These are phyloP conservation scores for Testicularia cyperi DNA, from an alignment of 1,284 basidiomycete genomes.

Conservation along the genomic window DNA sequence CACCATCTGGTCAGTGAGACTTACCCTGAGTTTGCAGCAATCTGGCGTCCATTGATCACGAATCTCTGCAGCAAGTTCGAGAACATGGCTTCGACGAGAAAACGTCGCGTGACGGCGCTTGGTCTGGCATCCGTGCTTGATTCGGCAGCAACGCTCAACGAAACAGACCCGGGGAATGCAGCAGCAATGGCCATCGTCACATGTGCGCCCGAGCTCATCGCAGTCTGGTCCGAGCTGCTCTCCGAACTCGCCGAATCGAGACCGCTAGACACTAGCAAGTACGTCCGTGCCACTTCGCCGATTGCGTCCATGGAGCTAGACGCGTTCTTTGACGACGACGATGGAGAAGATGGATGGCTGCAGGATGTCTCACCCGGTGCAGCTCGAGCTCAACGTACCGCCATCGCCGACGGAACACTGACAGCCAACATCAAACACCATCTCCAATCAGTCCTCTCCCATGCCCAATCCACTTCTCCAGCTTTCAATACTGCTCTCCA, in stretches of 20 bases:
- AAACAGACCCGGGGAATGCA: constrained; percentile 1
- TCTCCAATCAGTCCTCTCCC: constrained; percentile 33
- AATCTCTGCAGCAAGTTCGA: constrained; percentile 41
- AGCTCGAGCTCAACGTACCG: constrained; percentile 32
- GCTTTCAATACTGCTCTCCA: constrained; percentile 23
- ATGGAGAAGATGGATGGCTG: constrained; percentile 37
- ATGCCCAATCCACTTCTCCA: constrained; percentile 27
- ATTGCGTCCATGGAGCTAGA: constrained; percentile 36
- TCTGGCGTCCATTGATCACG: constrained; percentile 32
- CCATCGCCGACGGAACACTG: constrained; percentile 37
- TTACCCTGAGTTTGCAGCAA: constrained; percentile 5
- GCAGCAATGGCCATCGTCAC: constrained; percentile 11
- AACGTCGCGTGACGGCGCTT: constrained; percentile 45
- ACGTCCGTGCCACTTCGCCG: constrained; percentile 28
- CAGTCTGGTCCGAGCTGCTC: constrained; percentile 53
- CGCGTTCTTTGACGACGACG: constrained; percentile 27
- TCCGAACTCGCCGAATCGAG: constrained; percentile 43
- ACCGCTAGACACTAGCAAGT: constrained; percentile 15
- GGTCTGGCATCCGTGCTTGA: constrained; percentile 43
- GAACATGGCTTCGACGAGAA: constrained; percentile 48
- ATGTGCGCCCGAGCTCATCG: constrained; percentile 39
- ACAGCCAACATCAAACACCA: constrained; percentile 28
- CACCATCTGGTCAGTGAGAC: constrained; percentile 14
- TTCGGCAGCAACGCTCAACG: constrained; percentile 10
- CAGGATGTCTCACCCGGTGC: constrained; percentile 50